Percentiles rank a stretch among this genome's conserved stretches.
Evolutionary conservation across 2,329 filamentous ascomycete genomes (phyloP).

Genomic region (Ophiostoma montium): DNA sequence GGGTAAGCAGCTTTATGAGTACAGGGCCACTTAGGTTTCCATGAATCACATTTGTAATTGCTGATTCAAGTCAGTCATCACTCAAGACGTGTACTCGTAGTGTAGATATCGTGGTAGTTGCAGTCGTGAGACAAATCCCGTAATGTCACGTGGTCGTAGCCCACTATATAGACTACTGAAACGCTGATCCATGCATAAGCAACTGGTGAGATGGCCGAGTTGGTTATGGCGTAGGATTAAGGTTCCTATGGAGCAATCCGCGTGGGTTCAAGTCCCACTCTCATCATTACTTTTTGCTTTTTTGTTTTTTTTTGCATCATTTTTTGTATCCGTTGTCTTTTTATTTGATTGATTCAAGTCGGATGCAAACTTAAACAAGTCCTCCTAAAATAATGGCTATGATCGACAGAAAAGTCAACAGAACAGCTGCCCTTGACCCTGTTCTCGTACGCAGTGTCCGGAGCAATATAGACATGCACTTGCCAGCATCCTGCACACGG

Average conservation of each 20-base stretch:
- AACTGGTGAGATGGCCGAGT: slow-evolving; percentile 16
- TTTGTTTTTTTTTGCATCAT: not conserved
- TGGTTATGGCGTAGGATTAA: slow-evolving; percentile 19
- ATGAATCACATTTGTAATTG: not conserved
- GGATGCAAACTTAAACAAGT: too few species aligned
- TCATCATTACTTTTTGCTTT: slow-evolving; percentile 16
- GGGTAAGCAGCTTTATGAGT: not conserved
- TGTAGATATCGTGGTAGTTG: too few species aligned
- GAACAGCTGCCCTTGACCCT: not conserved
- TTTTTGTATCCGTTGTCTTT: not conserved
- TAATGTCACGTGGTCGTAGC: not conserved
- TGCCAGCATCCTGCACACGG: too few species aligned
- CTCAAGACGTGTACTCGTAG: not conserved
- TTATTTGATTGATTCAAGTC: too few species aligned
- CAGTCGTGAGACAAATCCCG: not conserved
- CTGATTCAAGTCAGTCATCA: too few species aligned
- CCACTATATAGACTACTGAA: not conserved
- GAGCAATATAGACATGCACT: not conserved
- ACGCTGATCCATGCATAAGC: not conserved
- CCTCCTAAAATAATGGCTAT: too few species aligned
- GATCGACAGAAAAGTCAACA: not conserved
- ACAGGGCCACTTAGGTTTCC: too few species aligned
- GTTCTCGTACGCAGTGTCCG: not conserved
- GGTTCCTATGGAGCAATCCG: slow-evolving; percentile 19
- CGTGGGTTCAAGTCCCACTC: slow-evolving; percentile 28